Percentiles rank a stretch among this genome's conserved stretches.
phyloP scores from a whole-genome alignment of 306 rosid species.

The Chamaecrista fasciculata region DNA sequence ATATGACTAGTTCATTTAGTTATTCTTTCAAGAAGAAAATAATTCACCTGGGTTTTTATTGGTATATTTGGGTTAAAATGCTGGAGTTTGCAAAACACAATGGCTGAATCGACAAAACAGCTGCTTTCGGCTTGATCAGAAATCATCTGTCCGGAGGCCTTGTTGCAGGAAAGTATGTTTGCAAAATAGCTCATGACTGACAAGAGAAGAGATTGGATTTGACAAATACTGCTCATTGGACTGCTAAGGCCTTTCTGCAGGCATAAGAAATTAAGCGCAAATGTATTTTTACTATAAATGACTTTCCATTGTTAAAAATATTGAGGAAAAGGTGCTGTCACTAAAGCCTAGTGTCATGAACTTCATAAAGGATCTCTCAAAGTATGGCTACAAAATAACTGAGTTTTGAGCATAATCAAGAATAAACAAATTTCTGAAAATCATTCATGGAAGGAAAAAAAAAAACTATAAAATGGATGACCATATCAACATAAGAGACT shows the following conservation, averaged over 20 bases:
- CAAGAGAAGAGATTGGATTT: conserved; percentile 75
- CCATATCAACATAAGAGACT: conserved; percentile 4
- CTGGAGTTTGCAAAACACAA: conserved; percentile 91
- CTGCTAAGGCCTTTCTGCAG: conserved; percentile 58
- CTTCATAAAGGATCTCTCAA: conserved; percentile 4
- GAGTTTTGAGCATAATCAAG: not conserved
- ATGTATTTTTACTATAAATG: conserved; percentile 30
- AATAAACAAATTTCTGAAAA: conserved; percentile 6
- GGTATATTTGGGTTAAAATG: conserved; percentile 62
- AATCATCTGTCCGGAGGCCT: conserved; percentile 44
- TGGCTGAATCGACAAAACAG: conserved; percentile 84
- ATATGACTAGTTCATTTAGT: conserved; percentile 30
- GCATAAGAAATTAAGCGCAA: conserved; percentile 23
- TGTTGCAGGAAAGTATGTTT: conserved; percentile 51
- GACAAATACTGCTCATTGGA: conserved; percentile 58
- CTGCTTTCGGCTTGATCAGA: conserved; percentile 65
- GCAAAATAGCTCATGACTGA: conserved; percentile 76
- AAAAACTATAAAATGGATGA: conserved; percentile 9
- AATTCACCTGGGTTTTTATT: conserved; percentile 74
- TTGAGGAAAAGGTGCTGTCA: conserved; percentile 19
- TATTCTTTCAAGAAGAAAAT: conserved; percentile 24
- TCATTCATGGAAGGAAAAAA: not conserved
- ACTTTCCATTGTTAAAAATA: conserved; percentile 18
- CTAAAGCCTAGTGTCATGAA: conserved; percentile 21
- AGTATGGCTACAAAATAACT: not conserved